Evolutionary conservation across 495 filamentous ascomycete genomes (phyloP).

Genomic region (Chaetomium cochliodes): DNA sequence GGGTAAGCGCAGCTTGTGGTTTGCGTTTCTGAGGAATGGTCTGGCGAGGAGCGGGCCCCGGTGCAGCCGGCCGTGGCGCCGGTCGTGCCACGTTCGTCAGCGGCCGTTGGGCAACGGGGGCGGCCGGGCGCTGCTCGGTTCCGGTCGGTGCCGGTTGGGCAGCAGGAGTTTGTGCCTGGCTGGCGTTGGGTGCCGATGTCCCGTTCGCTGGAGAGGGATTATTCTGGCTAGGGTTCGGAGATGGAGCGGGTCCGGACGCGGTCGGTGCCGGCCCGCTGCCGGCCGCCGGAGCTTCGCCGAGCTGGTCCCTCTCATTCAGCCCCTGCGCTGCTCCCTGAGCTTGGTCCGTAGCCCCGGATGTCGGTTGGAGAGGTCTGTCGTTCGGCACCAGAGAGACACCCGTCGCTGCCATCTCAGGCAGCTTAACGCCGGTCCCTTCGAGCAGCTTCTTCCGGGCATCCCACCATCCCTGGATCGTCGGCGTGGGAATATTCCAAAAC

Average conservation of each 20-base stretch:
- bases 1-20: neutral
- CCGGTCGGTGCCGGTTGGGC: constrained; percentile 7
- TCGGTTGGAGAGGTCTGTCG: neutral
- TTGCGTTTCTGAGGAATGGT: neutral
- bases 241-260: neutral
- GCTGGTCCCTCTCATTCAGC: neutral
- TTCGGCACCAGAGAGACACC: neutral
- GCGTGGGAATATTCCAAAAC: constrained; percentile 31
- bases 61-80: neutral
- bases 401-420: constrained; percentile 13
- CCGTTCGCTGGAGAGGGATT: neutral
- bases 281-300: neutral
- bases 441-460: constrained; percentile 32
- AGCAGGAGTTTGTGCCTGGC: neutral
- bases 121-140: neutral
- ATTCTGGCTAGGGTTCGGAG: constrained; percentile 1
- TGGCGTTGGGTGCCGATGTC: neutral
- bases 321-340: neutral
- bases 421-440: constrained; percentile 29
- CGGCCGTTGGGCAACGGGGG: neutral
- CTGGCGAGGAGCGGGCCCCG: neutral
- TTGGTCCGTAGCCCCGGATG: neutral
- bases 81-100: constrained; percentile 2
- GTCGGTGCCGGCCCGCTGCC: neutral
- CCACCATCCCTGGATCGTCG: constrained; percentile 35